A percentile compares a stretch with the other conserved stretches of the same genome.
Evolutionary conservation across 2,329 filamentous ascomycete species (phyloP).

Genomic region (Cadophora sp.): DNA sequence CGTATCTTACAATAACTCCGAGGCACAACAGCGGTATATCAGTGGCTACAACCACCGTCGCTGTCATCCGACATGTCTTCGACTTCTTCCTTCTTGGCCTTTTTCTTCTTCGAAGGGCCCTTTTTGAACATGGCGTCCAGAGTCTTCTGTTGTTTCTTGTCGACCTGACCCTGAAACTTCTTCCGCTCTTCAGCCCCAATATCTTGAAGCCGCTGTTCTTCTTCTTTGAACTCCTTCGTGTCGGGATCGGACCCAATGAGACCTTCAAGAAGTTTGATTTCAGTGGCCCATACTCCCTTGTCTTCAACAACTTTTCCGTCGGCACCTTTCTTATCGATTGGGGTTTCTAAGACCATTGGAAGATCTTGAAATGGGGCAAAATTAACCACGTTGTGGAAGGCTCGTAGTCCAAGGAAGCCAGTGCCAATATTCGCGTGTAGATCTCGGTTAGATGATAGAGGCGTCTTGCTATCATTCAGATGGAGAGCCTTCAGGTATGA

Average conservation of each 20-base stretch:
- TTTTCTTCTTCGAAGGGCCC: slow-evolving; percentile 46
- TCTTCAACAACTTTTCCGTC: slow-evolving; percentile 77
- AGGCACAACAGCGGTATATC: slow-evolving; percentile 1
- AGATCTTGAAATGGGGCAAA: slow-evolving; percentile 75
- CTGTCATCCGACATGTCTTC: slow-evolving; percentile 36
- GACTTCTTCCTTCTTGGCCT: slow-evolving; percentile 45
- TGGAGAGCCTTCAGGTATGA: slow-evolving; percentile 86
- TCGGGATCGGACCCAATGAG: slow-evolving; percentile 85
- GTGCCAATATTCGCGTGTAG: slow-evolving; percentile 96
- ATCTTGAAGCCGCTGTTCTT: slow-evolving; percentile 70
- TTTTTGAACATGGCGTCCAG: slow-evolving; percentile 48
- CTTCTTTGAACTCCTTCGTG: slow-evolving; percentile 70
- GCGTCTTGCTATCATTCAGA: slow-evolving; percentile 95
- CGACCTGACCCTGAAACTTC: slow-evolving; percentile 79
- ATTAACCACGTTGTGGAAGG: slow-evolving; percentile 93
- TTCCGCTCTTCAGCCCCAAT: slow-evolving; percentile 74
- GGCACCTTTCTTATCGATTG: slow-evolving; percentile 74
- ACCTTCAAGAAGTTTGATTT: slow-evolving; percentile 93
- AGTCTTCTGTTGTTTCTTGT: slow-evolving; percentile 66
- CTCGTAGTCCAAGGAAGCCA: slow-evolving; percentile 86
- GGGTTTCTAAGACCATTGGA: slow-evolving; percentile 96
- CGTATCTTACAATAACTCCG: background rate
- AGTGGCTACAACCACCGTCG: slow-evolving; percentile 41
- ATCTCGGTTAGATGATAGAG: slow-evolving; percentile 80
- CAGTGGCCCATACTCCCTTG: slow-evolving; percentile 84